Percentiles rank a stretch among this genome's conserved stretches.
phyloP scores from a whole-genome alignment of 1,139 yeast genomes.

The Geotrichum carabidarum region DNA sequence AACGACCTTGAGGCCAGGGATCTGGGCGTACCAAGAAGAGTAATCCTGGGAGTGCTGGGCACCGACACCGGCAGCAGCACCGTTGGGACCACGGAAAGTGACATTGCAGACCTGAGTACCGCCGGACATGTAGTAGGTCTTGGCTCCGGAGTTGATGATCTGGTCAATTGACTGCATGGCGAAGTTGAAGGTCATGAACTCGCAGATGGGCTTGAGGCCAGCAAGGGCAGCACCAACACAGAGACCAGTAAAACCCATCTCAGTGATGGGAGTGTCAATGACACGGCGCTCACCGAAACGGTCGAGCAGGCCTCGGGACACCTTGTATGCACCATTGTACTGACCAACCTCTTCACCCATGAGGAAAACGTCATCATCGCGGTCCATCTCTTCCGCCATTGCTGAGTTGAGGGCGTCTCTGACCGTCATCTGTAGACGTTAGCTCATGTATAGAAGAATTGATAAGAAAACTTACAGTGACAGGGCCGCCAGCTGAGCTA shows the following conservation, averaged over 20 bases:
- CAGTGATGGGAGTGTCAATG: constrained; percentile 97
- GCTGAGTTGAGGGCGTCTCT: constrained; percentile 96
- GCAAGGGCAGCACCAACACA: constrained; percentile 97
- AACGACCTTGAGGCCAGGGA: constrained; percentile 95
- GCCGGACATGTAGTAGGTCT: constrained; percentile 98
- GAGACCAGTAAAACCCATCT: constrained; percentile 97
- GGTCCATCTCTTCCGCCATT: constrained; percentile 94
- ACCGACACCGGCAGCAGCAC: constrained; percentile 99
- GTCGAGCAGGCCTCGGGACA: constrained; percentile 91
- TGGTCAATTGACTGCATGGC: constrained; percentile 99
- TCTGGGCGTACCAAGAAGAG: constrained; percentile 96
- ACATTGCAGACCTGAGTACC: constrained; percentile 96
- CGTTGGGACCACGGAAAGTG: constrained; percentile 98
- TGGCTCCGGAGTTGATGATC: constrained; percentile 96
- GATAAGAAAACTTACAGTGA: constrained; percentile 28
- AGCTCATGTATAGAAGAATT: background rate
- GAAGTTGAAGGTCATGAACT: constrained; percentile 98
- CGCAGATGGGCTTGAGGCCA: constrained; percentile 94
- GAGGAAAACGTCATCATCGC: constrained; percentile 87
- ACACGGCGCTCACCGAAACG: constrained; percentile 96
- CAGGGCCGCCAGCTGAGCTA: constrained; percentile 33
- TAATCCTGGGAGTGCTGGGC: constrained; percentile 99
- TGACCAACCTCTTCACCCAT: constrained; percentile 99
- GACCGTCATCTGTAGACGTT: constrained; percentile 55
- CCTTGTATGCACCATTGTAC: constrained; percentile 98